Evolutionary conservation across 106 monocot species (phyloP), one percentile per base, ranked within the genome.

Genomic region (Dendrobium chrysotoxum): DNA sequence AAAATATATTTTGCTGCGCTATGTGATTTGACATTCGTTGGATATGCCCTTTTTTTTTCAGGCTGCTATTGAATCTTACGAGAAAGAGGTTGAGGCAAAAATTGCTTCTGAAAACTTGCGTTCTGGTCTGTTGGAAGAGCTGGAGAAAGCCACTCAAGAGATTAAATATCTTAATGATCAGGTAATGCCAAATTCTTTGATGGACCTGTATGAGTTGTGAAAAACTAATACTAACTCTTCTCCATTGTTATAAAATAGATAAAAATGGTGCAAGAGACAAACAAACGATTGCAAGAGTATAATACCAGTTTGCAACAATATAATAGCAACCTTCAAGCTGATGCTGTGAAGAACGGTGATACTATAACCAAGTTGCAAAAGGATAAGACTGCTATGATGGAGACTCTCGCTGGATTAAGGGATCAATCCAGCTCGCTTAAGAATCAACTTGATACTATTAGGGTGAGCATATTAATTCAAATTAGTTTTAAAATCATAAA

Each of bases 261-360:
- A 57, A 94, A 89, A 84, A 83, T 87, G 72, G 75, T 92, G 50
- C 92, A 94, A 82, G 92, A 92, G 8, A 92, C 88, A 40, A 90
- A 87, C 77, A 94, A 87, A 74, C 78, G 90, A 28, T 79, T 94
- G 78, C 93, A 93, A 31, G 96, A 96, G 74, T 96, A 96, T 72
- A 96, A 94, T 28, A 87, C 91, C 40, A 92, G 90, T 75, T 79
- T 96, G 83, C 96, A 96, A 72, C 90, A 90, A n/a, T 96, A 96
- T 76, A 94, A 94, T 61, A 90, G 87, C 83, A 93, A 92, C 72
- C 85, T 96, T 28, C 96, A 96, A 68, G 87, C 87, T 78, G 96
- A 96, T 76, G 87, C 82, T 35, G 72, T 80, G 2, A 81, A 85
- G 54, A 67, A 86, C 71, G 87, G 80, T 15, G 92, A 94, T 41